Evolutionary conservation across 2,329 filamentous ascomycete species (phyloP), one percentile per base, ranked within the genome.

Genomic region (Beauveria medogensis): DNA sequence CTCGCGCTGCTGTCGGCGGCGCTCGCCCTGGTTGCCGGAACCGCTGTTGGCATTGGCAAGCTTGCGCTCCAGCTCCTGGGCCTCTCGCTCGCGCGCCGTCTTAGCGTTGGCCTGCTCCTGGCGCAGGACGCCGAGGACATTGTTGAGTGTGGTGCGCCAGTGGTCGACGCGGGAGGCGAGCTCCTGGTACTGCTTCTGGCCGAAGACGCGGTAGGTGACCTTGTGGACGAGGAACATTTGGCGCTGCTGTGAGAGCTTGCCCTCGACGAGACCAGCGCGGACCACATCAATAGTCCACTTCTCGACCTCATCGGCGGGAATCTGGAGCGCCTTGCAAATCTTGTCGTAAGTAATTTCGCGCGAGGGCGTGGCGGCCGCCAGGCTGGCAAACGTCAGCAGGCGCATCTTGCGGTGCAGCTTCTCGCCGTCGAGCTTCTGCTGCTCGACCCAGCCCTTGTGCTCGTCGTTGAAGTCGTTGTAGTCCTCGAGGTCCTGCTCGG

Each of bases 271-370:
- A 40, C 92, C 92, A 53, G 92, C 91, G 67, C 94, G 91, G 77
- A 99, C 97, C 67, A 95, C 92, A 74, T 99, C 94, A 70, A 99
- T 99, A 67, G 95, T 91, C 94, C 94, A 99, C 83, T 93, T 89
- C 82, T 99, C 94, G 47, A 97, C 91, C 65, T 97, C 91, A 65
- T 90, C 87, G 52, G 78, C 72, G 51, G 91, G 86, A 60, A 99
- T 87, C 75, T 94, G 89, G 52, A 99, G 85, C 6, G 91, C 89
- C 72, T 88, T 88, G 66, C 89, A 85, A 71, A 99, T 97, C 70
- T 84, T 84, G 66, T 82, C 81, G 78, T 99, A 99, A 63, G 93
- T 88, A 58, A 99, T 88, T 70, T 94, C 91, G 70, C 93, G 90
- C 69, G 86, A 90, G 63, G 89, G 88, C 24, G 89, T 89, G 67